These are phyloP conservation scores for Arthroderma sp. DNA, from an alignment of 2,329 filamentous ascomycete species.

Conservation along the genomic window DNA sequence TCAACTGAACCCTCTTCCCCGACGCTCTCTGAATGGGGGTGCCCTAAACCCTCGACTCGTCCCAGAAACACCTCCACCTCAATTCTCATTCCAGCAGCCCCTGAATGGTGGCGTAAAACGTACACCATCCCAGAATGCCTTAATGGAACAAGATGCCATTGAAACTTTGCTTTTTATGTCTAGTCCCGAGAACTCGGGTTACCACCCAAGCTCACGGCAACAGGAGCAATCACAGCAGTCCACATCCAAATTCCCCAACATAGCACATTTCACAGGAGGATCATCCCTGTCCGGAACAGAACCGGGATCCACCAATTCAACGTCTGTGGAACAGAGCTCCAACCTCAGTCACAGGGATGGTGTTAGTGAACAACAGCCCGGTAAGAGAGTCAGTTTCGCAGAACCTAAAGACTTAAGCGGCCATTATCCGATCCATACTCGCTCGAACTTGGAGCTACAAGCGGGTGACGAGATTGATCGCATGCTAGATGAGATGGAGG, in stretches of 20 bases:
- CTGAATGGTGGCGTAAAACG: constrained; percentile 17
- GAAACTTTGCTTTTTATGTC: constrained; percentile 39
- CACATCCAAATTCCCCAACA: constrained; percentile 6
- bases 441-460: constrained; percentile 8
- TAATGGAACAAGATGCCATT: constrained; percentile 39
- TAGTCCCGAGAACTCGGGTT: constrained; percentile 35
- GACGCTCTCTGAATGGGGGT: constrained; percentile 11
- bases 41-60: constrained; percentile 14
- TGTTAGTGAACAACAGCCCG: neutral
- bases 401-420: constrained; percentile 3
- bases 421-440: neutral
- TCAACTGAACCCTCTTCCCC: constrained; percentile 2
- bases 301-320: constrained; percentile 7
- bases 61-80: constrained; percentile 21
- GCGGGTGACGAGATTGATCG: constrained; percentile 18
- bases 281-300: constrained; percentile 10
- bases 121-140: constrained; percentile 30
- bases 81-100: constrained; percentile 16
- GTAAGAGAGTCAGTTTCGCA: constrained; percentile 12
- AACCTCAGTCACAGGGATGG: too few relatives aligned
- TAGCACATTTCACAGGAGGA: constrained; percentile 7
- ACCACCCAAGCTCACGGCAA: constrained; percentile 24
- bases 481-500: constrained; percentile 16
- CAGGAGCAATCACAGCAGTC: constrained; percentile 11
- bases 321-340: constrained; percentile 7